Percentiles rank a stretch among this genome's conserved stretches.
Evolutionary conservation across 257 asterid species (phyloP).

Genomic region (Thymus mandschuricus): DNA sequence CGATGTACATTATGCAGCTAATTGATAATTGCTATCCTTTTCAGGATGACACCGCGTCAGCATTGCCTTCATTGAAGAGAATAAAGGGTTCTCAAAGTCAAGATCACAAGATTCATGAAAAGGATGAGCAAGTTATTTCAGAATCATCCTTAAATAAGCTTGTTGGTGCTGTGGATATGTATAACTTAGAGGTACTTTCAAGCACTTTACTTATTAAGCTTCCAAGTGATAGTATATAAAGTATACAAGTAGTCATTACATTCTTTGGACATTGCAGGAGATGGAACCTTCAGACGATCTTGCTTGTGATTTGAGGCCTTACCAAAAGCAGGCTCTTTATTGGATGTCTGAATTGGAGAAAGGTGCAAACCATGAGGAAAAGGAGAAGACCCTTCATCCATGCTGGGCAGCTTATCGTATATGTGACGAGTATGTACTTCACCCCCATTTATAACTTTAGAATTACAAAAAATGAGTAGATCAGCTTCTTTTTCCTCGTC

Average conservation of each 20-base stretch:
- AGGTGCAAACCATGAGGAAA: slow-evolving; percentile 59
- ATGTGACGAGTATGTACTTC: slow-evolving; percentile 67
- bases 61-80: slow-evolving; percentile 52
- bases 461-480: not conserved
- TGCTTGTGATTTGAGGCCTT: slow-evolving; percentile 70
- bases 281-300: slow-evolving; percentile 76
- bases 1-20: not conserved
- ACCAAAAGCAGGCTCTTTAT: slow-evolving; percentile 83
- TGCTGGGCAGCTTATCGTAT: slow-evolving; percentile 89
- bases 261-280: slow-evolving; percentile 49
- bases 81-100: slow-evolving; percentile 48
- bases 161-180: slow-evolving; percentile 81
- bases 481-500: slow-evolving; percentile 13
- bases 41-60: slow-evolving; percentile 51
- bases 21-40: slow-evolving; percentile 22
- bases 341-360: slow-evolving; percentile 85
- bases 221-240: not conserved
- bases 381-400: slow-evolving; percentile 75
- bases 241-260: not conserved
- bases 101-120: slow-evolving; percentile 34
- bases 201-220: not conserved
- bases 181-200: slow-evolving; percentile 64
- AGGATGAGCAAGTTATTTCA: slow-evolving; percentile 60
- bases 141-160: slow-evolving; percentile 77
- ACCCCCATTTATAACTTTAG: not conserved